A percentile compares a stretch with the other conserved stretches of the same genome.
Evolutionary conservation across 805 yeast species (phyloP).

Genomic region (Candida nonsorbophila): DNA sequence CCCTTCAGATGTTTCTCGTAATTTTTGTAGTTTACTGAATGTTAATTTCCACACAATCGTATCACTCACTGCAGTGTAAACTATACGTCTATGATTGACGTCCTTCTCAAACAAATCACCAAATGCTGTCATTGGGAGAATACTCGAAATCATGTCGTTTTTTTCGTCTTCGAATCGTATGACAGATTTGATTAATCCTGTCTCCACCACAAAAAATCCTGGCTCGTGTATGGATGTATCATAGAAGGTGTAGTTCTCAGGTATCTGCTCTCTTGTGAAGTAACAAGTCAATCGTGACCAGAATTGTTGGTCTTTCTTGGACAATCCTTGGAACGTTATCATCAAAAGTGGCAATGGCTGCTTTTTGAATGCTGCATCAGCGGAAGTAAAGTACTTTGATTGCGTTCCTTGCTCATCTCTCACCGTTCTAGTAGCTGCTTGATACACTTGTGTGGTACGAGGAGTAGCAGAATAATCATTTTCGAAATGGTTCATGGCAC

Average conservation of each 20-base stretch:
- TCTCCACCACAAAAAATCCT: conserved; percentile 52
- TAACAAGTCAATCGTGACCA: conserved; percentile 63
- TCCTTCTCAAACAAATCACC: conserved; percentile 46
- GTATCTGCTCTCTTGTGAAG: conserved; percentile 43
- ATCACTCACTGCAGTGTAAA: conserved; percentile 54
- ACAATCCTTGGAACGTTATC: conserved; percentile 60
- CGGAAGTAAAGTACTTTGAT: conserved; percentile 46
- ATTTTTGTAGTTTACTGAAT: conserved; percentile 34
- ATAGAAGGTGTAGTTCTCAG: conserved; percentile 41
- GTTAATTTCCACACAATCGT: conserved; percentile 67
- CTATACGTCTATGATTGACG: conserved; percentile 35
- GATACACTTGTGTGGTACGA: conserved; percentile 45
- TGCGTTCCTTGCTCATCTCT: conserved; percentile 35
- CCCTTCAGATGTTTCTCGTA: conserved; percentile 43
- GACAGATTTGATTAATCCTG: conserved; percentile 34
- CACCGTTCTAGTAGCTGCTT: conserved; percentile 46
- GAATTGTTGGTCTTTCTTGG: conserved; percentile 42
- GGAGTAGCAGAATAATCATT: conserved; percentile 39
- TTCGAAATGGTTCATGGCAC: conserved; percentile 13
- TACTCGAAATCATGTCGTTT: conserved; percentile 33
- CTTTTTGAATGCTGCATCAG: conserved; percentile 27
- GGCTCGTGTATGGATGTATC: conserved; percentile 43
- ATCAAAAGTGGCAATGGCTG: conserved; percentile 62
- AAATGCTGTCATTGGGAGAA: conserved; percentile 70
- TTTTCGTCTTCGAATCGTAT: conserved; percentile 34